phyloP scores from a whole-genome alignment of 2,329 filamentous ascomycete species.

The Byssochlamys sp. region DNA sequence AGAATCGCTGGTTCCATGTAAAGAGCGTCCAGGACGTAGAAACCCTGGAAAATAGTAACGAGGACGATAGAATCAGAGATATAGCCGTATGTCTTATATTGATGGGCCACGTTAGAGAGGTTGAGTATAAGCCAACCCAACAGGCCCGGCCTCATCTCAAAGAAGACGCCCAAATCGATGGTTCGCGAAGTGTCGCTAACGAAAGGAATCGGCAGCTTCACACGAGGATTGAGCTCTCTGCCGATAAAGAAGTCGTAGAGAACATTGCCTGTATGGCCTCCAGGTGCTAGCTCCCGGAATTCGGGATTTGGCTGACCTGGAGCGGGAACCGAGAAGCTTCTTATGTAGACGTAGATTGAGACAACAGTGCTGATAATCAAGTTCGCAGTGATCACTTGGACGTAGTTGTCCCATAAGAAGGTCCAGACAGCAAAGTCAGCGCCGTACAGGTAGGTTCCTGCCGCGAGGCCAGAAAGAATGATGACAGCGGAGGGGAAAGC shows the following conservation, averaged over 20 bases:
- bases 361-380: constrained; percentile 64
- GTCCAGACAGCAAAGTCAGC: constrained; percentile 81
- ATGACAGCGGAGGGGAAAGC: constrained; percentile 67
- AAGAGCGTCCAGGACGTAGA: constrained; percentile 77
- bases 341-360: constrained; percentile 69
- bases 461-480: constrained; percentile 60
- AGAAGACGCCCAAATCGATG: constrained; percentile 81
- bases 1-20: constrained; percentile 82
- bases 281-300: constrained; percentile 67
- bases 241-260: constrained; percentile 97
- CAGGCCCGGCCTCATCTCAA: constrained; percentile 84
- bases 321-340: constrained; percentile 67
- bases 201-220: constrained; percentile 57
- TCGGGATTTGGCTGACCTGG: constrained; percentile 54
- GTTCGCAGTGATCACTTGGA: constrained; percentile 75
- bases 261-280: constrained; percentile 72
- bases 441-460: constrained; percentile 67
- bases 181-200: constrained; percentile 53
- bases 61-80: constrained; percentile 79
- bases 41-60: constrained; percentile 63
- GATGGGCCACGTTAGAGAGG: constrained; percentile 72
- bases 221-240: constrained; percentile 82
- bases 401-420: constrained; percentile 83
- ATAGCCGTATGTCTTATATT: constrained; percentile 74
- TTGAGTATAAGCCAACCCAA: constrained; percentile 82